phyloP scores from a whole-genome alignment of 2,329 filamentous ascomycete genomes.

The Phialophora tarda region DNA sequence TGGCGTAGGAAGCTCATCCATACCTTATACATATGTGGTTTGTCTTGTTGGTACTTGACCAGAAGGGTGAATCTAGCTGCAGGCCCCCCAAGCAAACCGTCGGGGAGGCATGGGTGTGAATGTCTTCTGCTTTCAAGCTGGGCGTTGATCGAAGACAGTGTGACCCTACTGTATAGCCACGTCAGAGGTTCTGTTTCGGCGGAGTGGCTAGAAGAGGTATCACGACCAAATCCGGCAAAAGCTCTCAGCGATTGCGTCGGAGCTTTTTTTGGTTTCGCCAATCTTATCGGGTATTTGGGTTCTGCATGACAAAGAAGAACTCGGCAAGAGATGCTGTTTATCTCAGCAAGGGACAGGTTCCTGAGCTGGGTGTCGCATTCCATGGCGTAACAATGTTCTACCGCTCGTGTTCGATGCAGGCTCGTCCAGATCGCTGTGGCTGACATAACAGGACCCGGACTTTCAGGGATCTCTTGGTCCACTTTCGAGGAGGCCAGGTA shows the following conservation, averaged over 20 bases:
- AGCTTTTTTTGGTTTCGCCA: background rate
- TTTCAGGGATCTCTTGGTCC: constrained; percentile 4
- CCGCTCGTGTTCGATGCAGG: background rate
- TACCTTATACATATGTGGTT: background rate
- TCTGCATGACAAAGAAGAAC: background rate
- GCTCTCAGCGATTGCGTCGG: background rate
- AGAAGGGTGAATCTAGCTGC: background rate
- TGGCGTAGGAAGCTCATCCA: background rate
- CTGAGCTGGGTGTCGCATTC: background rate
- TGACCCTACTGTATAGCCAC: background rate
- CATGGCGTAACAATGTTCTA: background rate
- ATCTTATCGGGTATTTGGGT: constrained; percentile 6
- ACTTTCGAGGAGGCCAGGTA: background rate
- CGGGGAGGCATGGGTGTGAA: background rate
- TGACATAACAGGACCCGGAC: constrained; percentile 9
- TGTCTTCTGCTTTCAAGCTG: background rate
- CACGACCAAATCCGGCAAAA: background rate
- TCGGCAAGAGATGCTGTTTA: background rate
- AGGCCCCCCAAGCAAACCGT: background rate
- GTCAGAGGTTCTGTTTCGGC: background rate
- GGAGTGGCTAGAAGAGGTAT: background rate
- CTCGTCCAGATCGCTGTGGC: background rate
- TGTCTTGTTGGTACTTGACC: background rate
- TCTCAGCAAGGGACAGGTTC: background rate
- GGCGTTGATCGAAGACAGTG: background rate